These are phyloP conservation scores for Lycium ferocissimum DNA, from an alignment of 257 asterid species.

Conservation along the genomic window DNA sequence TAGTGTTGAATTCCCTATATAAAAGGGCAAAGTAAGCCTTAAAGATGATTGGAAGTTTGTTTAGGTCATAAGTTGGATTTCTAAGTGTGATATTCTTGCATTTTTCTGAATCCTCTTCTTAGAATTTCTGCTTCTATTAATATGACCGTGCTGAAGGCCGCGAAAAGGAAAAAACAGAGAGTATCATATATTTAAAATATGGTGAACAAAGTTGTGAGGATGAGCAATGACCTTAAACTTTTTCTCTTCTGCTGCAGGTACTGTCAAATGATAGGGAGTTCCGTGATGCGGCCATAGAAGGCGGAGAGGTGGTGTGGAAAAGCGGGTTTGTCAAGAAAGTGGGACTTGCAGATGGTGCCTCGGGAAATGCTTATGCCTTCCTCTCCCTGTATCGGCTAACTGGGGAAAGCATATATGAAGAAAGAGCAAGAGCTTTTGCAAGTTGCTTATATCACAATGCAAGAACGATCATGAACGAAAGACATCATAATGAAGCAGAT, in stretches of 20 bases:
- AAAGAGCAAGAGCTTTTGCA: conserved; percentile 76
- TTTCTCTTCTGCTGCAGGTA: conserved; percentile 45
- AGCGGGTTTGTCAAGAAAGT: conserved; percentile 71
- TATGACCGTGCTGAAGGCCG: background rate
- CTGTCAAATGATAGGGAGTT: conserved; percentile 62
- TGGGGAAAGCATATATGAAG: conserved; percentile 63
- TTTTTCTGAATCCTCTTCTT: background rate
- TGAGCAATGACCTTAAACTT: background rate
- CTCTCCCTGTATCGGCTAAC: conserved; percentile 74
- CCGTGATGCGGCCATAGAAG: conserved; percentile 82
- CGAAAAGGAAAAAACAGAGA: background rate
- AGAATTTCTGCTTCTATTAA: background rate
- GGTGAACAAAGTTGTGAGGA: background rate
- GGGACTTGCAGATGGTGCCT: conserved; percentile 73
- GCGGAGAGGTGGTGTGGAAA: conserved; percentile 89
- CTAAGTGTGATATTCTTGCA: background rate
- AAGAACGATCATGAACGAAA: conserved; percentile 26
- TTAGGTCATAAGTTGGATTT: background rate
- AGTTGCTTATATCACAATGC: conserved; percentile 56
- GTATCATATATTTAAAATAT: background rate
- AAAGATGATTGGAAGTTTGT: background rate
- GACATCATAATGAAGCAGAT: conserved; percentile 39
- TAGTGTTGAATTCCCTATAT: background rate
- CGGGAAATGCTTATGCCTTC: conserved; percentile 74
- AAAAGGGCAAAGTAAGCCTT: background rate